These are phyloP conservation scores for Pseudoneurospora amorphoporcata DNA, from an alignment of 495 filamentous ascomycete genomes.

Conservation along the genomic window DNA sequence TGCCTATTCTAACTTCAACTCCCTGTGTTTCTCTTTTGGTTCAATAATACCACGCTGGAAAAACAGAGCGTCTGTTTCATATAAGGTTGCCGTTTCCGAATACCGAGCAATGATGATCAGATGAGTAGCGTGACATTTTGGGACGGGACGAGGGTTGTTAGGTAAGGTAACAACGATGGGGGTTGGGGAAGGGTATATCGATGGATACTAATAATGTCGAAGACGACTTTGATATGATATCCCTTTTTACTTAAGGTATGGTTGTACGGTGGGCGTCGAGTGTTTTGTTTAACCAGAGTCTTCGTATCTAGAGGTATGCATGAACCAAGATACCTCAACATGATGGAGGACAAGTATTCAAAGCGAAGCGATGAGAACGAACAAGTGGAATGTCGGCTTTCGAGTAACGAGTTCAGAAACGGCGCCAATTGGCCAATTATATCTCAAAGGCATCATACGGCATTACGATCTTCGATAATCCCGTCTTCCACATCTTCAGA, in stretches of 20 bases:
- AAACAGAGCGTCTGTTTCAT: not conserved
- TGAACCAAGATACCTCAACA: not conserved
- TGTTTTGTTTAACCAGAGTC: not conserved
- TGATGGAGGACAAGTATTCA: not conserved
- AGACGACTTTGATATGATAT: not conserved
- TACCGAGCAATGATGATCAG: not conserved
- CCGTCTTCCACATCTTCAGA: not conserved
- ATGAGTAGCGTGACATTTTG: not conserved
- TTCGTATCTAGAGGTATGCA: not conserved
- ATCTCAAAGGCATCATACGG: not conserved
- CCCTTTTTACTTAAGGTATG: not conserved
- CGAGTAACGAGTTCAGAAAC: not conserved
- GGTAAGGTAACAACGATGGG: not conserved
- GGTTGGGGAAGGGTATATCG: not conserved
- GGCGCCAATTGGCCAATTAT: not conserved
- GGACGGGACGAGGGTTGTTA: not conserved
- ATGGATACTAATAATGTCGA: not conserved
- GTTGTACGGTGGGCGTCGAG: not conserved
- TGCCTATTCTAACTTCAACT: not conserved
- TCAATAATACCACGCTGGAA: not conserved
- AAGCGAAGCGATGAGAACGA: not conserved
- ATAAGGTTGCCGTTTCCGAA: not conserved
- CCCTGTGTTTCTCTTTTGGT: not conserved
- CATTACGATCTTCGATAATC: not conserved
- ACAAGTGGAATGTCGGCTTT: not conserved